A percentile compares a stretch with the other conserved stretches of the same genome.
Evolutionary conservation across 306 rosid species (phyloP).

Genomic region (Prunus mume): DNA sequence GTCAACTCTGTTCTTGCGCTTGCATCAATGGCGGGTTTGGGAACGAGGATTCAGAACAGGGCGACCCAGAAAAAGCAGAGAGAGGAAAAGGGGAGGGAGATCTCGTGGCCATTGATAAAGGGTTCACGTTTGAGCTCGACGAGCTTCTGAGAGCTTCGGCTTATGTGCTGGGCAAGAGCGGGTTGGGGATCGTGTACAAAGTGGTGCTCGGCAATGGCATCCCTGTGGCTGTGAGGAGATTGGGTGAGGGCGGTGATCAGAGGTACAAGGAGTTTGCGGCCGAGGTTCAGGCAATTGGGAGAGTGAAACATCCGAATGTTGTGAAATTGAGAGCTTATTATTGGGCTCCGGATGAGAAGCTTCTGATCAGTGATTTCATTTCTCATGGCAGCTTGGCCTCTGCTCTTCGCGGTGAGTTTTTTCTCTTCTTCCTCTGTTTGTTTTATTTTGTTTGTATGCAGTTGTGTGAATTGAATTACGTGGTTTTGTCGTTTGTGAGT

Average conservation of each 20-base stretch:
- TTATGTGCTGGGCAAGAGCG: conserved; percentile 95
- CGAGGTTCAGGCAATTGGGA: conserved; percentile 89
- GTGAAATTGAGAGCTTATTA: conserved; percentile 83
- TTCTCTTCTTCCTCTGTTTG: neutral
- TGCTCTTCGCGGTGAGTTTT: conserved; percentile 70
- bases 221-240: conserved; percentile 94
- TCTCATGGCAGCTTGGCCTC: conserved; percentile 80
- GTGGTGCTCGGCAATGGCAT: conserved; percentile 93
- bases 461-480: neutral
- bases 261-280: conserved; percentile 88
- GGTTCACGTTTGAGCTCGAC: conserved; percentile 84
- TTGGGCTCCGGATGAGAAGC: conserved; percentile 98
- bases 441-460: neutral
- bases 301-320: conserved; percentile 84
- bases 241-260: conserved; percentile 96
- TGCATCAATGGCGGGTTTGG: conserved; percentile 53
- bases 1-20: conserved; percentile 36
- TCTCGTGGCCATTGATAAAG: conserved; percentile 86
- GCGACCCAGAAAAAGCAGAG: conserved; percentile 49
- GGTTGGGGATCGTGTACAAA: conserved; percentile 92
- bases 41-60: conserved; percentile 69
- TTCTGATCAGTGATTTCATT: conserved; percentile 85
- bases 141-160: conserved; percentile 93
- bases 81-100: conserved; percentile 60
- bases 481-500: neutral